Base-by-base conservation (phyloP, 352 stramenopile species). In the Thalassiosira mediterranea region DNA sequence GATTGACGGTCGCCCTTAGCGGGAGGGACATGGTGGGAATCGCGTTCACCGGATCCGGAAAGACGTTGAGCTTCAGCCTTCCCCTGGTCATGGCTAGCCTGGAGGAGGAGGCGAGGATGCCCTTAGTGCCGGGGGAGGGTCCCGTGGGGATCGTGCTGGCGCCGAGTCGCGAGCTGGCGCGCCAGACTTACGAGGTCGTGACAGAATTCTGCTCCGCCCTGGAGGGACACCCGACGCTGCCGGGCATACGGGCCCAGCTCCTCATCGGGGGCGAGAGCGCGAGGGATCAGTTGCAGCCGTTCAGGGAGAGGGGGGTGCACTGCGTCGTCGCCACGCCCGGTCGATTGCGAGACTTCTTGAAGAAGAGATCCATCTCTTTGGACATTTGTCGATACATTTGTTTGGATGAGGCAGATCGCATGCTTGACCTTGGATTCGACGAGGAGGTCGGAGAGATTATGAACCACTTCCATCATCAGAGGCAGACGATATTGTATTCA, bases 1-100 rank as follows among this genome's bases (percentile, higher is more conserved):
- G 96, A 42, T 92, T 99, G 17, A 96, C 97, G 19, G 97, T 97
- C 31, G 98, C 97, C 51, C 90, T 99, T 28, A 93, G 95, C 0
- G 96, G 96, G 15, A 91, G 97, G 37, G 97, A 99, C 83, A 97
- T 99, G 87, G 98, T 99, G 46, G 97, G 97, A 52, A 99, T 99
- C 75, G 97, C 97, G 5, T 99, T 99, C 81, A 99, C 97, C 2
- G 97, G 97, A 2, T 97, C 90, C 0, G 97, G 97, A n/a, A 99
- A 99, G 84, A 99, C 97, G 0, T 89, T 99, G 29, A 97, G 96
- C 8, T 99, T 99, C 87, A 96, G 90, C 13, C 79, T 99, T 38
- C 97, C 97, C 32, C 81, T 99, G 11, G 93, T 99, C 38, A 97
- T 99, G 94, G 88, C 97, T 21, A 94, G 97, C 40, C 87, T 99